Base-by-base conservation (phyloP, 2,329 filamentous ascomycete species). In the Ascochyta fabae region DNA sequence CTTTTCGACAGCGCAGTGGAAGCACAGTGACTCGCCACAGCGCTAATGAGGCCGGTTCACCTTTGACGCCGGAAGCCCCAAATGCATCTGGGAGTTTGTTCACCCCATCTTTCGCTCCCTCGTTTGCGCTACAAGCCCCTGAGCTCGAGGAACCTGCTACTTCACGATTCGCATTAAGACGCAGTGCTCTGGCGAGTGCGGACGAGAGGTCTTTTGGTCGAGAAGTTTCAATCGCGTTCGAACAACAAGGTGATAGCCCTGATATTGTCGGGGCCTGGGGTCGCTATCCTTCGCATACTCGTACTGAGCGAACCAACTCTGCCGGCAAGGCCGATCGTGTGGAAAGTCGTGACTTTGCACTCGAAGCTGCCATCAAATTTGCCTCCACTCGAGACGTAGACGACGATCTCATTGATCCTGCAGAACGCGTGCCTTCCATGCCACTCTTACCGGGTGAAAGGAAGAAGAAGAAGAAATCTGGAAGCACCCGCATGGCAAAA, bases 401-500 rank as follows among this genome's bases (percentile, higher is more conserved):
- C 5, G 66, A 65, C 16, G 67, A 70, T n/a, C 34, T 60, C 9
- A 56, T 73, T 9, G 72, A 72, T 43, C 69, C 70, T 15, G 61
- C 53, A 1, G 59, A 66, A 8, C 66, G 66, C 23, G 51, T 61
- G 12, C 52, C 60, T 1, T 65, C 67, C 7, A 61, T 64, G 4
- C 57, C 61, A 4, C 50, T 65, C 15, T 41, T 62, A 4, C 62
- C 64, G 5, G 65, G 65, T 1, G 61, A 68, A 38, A 74, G 70
- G 44, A 75, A 71, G 53, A 68, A 61, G 36, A 70, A 78, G 51
- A 86, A 89, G 67, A 88, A 89, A 71, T 78, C 81, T 23, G 84
- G 84, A 42, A 88, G 87, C 58, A 81, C 84, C 52, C 86, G 91
- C 61, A 87, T 87, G 35, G 82, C 90, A 22, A 90, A 89, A 77